These are phyloP conservation scores for Saccharomyces hybrid DNA, from an alignment of 1,139 yeast genomes.

Conservation along the genomic window DNA sequence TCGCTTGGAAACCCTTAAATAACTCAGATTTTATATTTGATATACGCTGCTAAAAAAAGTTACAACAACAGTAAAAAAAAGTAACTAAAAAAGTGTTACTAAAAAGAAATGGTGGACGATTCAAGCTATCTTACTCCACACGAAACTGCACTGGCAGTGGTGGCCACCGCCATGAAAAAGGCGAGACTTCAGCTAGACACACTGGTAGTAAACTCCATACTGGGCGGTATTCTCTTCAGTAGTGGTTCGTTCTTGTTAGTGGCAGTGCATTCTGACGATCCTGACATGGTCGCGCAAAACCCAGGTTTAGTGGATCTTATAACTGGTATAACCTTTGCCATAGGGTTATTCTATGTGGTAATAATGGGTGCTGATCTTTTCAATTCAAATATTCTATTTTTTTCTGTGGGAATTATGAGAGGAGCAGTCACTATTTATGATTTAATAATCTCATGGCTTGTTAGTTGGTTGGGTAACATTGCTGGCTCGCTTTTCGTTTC, in stretches of 20 bases:
- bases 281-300: constrained; percentile 36
- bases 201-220: constrained; percentile 50
- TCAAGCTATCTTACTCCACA: constrained; percentile 59
- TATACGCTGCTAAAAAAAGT: not conserved
- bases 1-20: not conserved
- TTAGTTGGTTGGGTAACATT: constrained; percentile 59
- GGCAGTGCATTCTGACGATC: constrained; percentile 46
- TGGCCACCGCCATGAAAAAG: constrained; percentile 77
- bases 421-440: constrained; percentile 63
- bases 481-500: constrained; percentile 58
- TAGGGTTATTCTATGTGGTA: constrained; percentile 67
- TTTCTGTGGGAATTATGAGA: constrained; percentile 57
- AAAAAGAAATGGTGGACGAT: constrained; percentile 35
- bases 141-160: constrained; percentile 74
- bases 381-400: constrained; percentile 64
- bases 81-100: not conserved
- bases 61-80: not conserved
- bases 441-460: constrained; percentile 56
- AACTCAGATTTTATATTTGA: not conserved
- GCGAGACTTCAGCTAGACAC: constrained; percentile 56
- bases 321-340: constrained; percentile 55
- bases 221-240: constrained; percentile 64
- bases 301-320: constrained; percentile 48
- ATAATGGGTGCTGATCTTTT: constrained; percentile 66
- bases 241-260: constrained; percentile 69